These are phyloP conservation scores for Didymella glomerata DNA, from an alignment of 2,329 filamentous ascomycete species.

Conservation along the genomic window DNA sequence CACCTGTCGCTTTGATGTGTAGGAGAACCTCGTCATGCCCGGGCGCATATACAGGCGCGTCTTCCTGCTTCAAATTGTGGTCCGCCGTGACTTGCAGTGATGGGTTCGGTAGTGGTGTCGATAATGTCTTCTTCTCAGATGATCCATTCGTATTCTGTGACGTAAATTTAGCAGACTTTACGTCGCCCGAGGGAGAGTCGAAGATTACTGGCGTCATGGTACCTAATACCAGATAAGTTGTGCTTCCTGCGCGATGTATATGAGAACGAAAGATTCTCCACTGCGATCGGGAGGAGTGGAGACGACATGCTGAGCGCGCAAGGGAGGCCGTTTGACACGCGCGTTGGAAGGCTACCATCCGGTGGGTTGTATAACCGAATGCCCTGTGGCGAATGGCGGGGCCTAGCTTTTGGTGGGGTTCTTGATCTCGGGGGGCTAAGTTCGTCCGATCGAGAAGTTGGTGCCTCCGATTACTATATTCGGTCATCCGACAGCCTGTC, in stretches of 20 bases:
- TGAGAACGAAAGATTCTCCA: background rate
- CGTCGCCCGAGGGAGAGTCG: slow-evolving; percentile 4
- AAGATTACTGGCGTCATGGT: slow-evolving; percentile 33
- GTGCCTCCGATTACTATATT: slow-evolving; percentile 13
- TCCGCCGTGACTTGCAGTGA: slow-evolving; percentile 68
- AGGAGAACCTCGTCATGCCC: slow-evolving; percentile 64
- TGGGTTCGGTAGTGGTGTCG: slow-evolving; percentile 57
- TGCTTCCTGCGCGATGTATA: background rate
- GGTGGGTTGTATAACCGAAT: slow-evolving; percentile 18
- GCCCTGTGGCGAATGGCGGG: slow-evolving; percentile 3
- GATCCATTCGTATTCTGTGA: slow-evolving; percentile 24
- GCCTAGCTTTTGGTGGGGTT: slow-evolving; percentile 4
- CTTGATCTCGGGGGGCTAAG: background rate
- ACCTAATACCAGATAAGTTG: slow-evolving; percentile 2
- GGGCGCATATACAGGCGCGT: slow-evolving; percentile 66
- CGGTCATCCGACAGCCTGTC: background rate
- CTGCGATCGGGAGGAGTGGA: background rate
- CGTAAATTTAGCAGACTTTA: slow-evolving; percentile 12
- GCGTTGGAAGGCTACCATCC: background rate
- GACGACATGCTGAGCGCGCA: slow-evolving; percentile 3
- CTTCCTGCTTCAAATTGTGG: slow-evolving; percentile 64
- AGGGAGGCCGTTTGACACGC: background rate
- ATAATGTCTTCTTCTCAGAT: slow-evolving; percentile 25
- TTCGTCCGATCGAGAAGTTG: background rate
- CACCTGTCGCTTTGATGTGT: slow-evolving; percentile 69